These are phyloP conservation scores for Elsinoe perseae DNA, from an alignment of 2,329 filamentous ascomycete species.

Conservation along the genomic window DNA sequence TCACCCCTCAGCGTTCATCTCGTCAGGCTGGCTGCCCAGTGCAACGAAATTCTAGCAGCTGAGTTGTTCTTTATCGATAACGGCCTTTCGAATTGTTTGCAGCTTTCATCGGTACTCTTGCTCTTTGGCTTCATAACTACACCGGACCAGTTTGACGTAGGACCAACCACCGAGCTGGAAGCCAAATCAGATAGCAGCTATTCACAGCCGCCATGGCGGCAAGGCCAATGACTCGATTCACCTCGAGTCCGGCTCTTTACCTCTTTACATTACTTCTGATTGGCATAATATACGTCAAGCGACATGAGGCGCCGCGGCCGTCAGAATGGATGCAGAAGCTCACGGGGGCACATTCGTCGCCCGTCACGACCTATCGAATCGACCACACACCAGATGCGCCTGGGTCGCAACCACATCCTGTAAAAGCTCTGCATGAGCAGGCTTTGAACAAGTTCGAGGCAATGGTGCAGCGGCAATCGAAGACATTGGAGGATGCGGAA, in stretches of 20 bases:
- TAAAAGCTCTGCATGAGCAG: conserved; percentile 8
- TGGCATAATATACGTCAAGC: background rate
- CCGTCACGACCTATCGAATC: background rate
- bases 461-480: conserved; percentile 12
- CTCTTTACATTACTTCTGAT: conserved; percentile 1
- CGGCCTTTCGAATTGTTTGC: background rate
- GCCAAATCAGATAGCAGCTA: background rate
- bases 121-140: background rate
- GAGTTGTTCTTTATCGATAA: background rate
- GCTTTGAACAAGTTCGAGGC: conserved; percentile 1
- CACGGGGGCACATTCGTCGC: background rate
- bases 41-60: background rate
- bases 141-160: background rate
- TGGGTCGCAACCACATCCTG: background rate
- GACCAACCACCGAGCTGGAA: background rate
- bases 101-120: background rate
- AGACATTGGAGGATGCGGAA: conserved; percentile 36
- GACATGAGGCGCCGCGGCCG: background rate
- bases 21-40: background rate
- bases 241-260: conserved; percentile 1
- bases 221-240: background rate
- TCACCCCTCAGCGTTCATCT: background rate
- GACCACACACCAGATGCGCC: background rate
- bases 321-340: conserved; percentile 8
- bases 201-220: conserved; percentile 8